phyloP scores from a whole-genome alignment of 148 eudicot genomes.

The Talinum fruticosum region DNA sequence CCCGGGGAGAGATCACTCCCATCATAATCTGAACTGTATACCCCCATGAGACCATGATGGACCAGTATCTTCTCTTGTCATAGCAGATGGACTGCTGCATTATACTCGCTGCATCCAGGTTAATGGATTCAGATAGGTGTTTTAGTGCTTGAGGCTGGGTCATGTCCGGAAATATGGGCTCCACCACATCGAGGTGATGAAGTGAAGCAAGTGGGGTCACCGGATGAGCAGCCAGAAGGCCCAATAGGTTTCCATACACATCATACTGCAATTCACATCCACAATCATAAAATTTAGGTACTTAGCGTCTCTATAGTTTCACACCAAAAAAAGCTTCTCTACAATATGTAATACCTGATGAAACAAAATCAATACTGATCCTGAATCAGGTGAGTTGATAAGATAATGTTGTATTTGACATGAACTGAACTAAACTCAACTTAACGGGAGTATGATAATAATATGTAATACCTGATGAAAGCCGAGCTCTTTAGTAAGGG shows the following conservation, averaged over 20 bases:
- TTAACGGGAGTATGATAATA: neutral
- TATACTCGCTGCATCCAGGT: conserved; percentile 34
- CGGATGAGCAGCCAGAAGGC: conserved; percentile 39
- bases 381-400: no score
- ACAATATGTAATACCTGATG: no score
- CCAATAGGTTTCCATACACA: conserved; percentile 36
- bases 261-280: conserved; percentile 34
- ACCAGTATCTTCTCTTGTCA: conserved; percentile 36
- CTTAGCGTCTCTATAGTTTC: neutral
- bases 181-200: conserved; percentile 42
- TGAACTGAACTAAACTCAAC: neutral
- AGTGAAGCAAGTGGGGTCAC: conserved; percentile 41
- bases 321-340: no score
- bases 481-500: conserved; percentile 36
- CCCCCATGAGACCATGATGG: conserved; percentile 43
- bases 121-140: conserved; percentile 26
- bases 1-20: conserved; percentile 40
- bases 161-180: conserved; percentile 38
- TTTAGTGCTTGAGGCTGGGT: conserved; percentile 31
- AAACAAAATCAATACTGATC: no score
- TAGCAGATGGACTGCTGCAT: conserved; percentile 49
- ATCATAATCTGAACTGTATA: conserved; percentile 36
- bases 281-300: conserved; percentile 1
- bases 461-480: conserved; percentile 38
- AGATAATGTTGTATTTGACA: no score